phyloP scores from a whole-genome alignment of 1,139 yeast genomes.

The Nakaseomyces kungkrabaensis region DNA sequence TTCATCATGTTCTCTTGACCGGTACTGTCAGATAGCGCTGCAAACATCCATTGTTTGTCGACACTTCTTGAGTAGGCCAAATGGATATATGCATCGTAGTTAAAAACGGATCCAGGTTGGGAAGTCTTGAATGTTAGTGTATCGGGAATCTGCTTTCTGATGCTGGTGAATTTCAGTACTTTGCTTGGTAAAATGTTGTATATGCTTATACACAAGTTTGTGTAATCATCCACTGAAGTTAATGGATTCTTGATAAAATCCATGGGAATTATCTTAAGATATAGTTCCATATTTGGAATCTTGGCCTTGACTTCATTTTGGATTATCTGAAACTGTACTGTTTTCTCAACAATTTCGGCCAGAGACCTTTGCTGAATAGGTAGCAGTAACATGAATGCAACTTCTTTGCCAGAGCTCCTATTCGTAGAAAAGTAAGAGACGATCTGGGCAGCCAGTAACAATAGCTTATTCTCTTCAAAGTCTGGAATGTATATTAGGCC shows the following conservation, averaged over 20 bases:
- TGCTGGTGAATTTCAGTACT: conserved; percentile 24
- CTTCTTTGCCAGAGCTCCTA: conserved; percentile 22
- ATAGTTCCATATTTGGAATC: conserved; percentile 37
- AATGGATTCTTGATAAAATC: conserved; percentile 37
- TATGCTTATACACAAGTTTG: conserved; percentile 47
- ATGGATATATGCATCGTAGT: conserved; percentile 72
- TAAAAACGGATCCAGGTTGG: conserved; percentile 28
- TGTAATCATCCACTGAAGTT: conserved; percentile 23
- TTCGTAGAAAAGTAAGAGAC: conserved; percentile 31
- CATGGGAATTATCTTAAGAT: conserved; percentile 50
- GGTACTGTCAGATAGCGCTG: conserved; percentile 82
- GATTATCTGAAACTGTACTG: conserved; percentile 42
- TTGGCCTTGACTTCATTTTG: conserved; percentile 33
- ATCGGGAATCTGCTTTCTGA: conserved; percentile 29
- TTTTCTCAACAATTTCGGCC: conserved; percentile 39
- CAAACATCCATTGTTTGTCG: conserved; percentile 77
- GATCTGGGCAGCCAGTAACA: conserved; percentile 40
- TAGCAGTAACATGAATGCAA: conserved; percentile 27
- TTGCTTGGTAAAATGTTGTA: conserved; percentile 50
- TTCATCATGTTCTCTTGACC: conserved; percentile 57
- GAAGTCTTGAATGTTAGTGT: conserved; percentile 43
- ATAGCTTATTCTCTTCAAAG: conserved; percentile 28
- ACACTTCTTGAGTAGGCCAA: conserved; percentile 75
- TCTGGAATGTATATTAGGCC: conserved; percentile 24
- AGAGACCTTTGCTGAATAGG: conserved; percentile 30